phyloP scores from a whole-genome alignment of 1,139 yeast genomes.

The Casaregolazyma lundiana region DNA sequence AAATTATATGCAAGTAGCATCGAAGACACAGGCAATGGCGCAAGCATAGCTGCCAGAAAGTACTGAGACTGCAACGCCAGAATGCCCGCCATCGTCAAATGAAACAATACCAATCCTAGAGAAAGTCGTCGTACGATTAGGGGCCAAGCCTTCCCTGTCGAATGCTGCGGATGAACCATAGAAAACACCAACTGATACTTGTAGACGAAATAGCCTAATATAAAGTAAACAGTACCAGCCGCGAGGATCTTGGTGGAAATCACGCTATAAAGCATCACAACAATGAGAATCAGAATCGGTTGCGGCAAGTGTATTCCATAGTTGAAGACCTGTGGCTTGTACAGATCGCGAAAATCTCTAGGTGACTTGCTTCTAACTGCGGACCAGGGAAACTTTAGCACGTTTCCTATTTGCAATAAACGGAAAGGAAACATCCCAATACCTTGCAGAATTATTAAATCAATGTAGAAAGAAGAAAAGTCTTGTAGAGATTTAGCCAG shows the following conservation, averaged over 20 bases:
- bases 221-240: slow-evolving; percentile 69
- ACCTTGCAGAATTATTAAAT: slow-evolving; percentile 77
- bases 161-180: slow-evolving; percentile 82
- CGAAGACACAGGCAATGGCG: slow-evolving; percentile 72
- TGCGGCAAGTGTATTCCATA: slow-evolving; percentile 81
- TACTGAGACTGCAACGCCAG: slow-evolving; percentile 76
- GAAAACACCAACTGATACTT: slow-evolving; percentile 77
- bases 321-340: slow-evolving; percentile 73
- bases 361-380: slow-evolving; percentile 61
- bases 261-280: slow-evolving; percentile 66
- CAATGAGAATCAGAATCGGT: slow-evolving; percentile 68
- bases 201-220: slow-evolving; percentile 71
- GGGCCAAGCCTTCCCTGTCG: slow-evolving; percentile 89
- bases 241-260: slow-evolving; percentile 70
- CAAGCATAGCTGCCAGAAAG: slow-evolving; percentile 60
- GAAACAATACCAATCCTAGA: slow-evolving; percentile 69
- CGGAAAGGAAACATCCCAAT: slow-evolving; percentile 80
- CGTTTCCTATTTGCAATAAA: slow-evolving; percentile 63
- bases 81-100: slow-evolving; percentile 88
- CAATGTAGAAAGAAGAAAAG: slow-evolving; percentile 74
- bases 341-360: slow-evolving; percentile 61
- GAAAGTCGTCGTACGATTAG: slow-evolving; percentile 68
- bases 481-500: slow-evolving; percentile 68
- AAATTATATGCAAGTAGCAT: slow-evolving; percentile 71
- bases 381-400: slow-evolving; percentile 54